phyloP scores from a whole-genome alignment of 1,284 basidiomycete genomes.

The Irpex rosettiformis region DNA sequence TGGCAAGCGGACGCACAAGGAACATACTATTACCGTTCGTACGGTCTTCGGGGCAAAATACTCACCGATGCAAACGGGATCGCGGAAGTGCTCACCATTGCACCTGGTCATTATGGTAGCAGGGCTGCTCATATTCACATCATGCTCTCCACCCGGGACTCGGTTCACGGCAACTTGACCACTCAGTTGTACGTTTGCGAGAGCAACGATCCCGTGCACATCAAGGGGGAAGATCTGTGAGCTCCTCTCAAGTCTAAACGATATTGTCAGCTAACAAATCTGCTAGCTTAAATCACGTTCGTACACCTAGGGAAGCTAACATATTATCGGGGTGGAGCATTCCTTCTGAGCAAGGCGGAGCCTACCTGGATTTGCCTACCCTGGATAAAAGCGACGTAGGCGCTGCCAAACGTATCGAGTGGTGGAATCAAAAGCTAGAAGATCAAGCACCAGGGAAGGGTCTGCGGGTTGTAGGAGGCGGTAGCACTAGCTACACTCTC shows the following conservation, averaged over 20 bases:
- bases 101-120: constrained; percentile 23
- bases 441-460: constrained; percentile 13
- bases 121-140: constrained; percentile 26
- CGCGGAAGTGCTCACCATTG: constrained; percentile 25
- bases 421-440: constrained; percentile 25
- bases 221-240: neutral
- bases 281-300: constrained; percentile 19
- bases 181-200: constrained; percentile 27
- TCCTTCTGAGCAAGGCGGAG: constrained; percentile 13
- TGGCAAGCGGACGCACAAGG: constrained; percentile 27
- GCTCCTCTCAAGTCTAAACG: neutral
- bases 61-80: constrained; percentile 24
- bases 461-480: constrained; percentile 18
- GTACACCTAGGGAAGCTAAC: constrained; percentile 16
- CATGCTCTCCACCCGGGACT: constrained; percentile 13
- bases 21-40: constrained; percentile 22
- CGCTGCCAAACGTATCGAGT: constrained; percentile 13
- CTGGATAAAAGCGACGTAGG: constrained; percentile 18
- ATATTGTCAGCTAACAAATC: neutral
- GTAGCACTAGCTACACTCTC: constrained; percentile 11
- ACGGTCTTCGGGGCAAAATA: constrained; percentile 25
- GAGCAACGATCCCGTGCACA: constrained; percentile 17
- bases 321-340: constrained; percentile 21
- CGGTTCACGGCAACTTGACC: constrained; percentile 20
- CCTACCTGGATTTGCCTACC: constrained; percentile 18